Percentiles rank a stretch among this genome's conserved stretches.
phyloP scores from a whole-genome alignment of 331 rosid genomes.

The Saraca asoca region DNA sequence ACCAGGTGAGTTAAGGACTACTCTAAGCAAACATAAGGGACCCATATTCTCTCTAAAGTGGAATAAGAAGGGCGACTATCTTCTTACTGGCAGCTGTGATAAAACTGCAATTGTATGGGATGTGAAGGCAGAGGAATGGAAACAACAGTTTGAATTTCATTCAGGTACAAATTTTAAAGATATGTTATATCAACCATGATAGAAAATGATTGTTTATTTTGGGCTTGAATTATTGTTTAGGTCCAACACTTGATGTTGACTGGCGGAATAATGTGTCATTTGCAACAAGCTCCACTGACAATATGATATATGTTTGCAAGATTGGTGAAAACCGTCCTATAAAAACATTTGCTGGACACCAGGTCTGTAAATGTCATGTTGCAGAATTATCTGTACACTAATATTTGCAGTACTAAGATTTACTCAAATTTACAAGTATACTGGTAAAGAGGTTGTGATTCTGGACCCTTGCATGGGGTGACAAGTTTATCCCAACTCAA shows the following conservation, averaged over 20 bases:
- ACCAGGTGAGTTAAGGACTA: conserved; percentile 84
- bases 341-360: conserved; percentile 84
- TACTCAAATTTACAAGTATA: too few species aligned
- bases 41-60: conserved; percentile 96
- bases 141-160: conserved; percentile 94
- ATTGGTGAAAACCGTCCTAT: conserved; percentile 82
- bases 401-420: background rate
- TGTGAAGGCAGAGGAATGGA: conserved; percentile 84
- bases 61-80: conserved; percentile 96
- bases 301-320: conserved; percentile 91
- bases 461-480: background rate
- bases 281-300: conserved; percentile 90
- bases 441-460: background rate
- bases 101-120: conserved; percentile 99
- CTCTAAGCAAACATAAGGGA: conserved; percentile 86
- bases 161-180: conserved; percentile 46
- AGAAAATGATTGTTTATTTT: conserved; percentile 26
- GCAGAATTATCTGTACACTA: conserved; percentile 1
- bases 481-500: conserved; percentile 1
- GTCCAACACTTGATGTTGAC: conserved; percentile 97
- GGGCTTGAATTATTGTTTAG: conserved; percentile 48
- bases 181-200: conserved; percentile 14
- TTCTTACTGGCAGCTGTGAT: conserved; percentile 98
- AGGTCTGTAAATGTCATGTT: conserved; percentile 51
- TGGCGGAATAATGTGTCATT: conserved; percentile 93